Percentiles rank a stretch among this genome's conserved stretches.
phyloP scores from a whole-genome alignment of 345 rosid species.

The Gossypium ekmanianum region DNA sequence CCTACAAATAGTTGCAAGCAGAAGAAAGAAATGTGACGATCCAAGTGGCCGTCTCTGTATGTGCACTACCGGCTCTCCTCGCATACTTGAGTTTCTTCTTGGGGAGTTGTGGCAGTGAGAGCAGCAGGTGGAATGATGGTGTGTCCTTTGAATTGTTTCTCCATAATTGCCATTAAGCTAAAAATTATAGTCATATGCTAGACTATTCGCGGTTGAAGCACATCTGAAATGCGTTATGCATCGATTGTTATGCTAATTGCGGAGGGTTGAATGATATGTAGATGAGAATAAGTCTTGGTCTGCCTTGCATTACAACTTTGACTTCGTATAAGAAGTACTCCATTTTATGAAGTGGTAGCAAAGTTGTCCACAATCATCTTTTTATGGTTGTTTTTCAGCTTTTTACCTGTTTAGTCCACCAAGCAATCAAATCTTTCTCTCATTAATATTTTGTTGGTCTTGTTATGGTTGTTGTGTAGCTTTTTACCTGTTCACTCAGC shows the following conservation, averaged over 20 bases:
- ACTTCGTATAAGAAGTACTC: neutral
- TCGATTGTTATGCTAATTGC: neutral
- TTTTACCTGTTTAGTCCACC: neutral
- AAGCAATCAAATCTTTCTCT: neutral
- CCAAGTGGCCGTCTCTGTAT: no score
- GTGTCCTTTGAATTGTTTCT: neutral
- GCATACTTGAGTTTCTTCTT: neutral
- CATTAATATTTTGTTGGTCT: neutral
- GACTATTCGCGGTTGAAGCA: neutral
- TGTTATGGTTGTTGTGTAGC: conserved; percentile 34
- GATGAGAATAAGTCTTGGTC: neutral
- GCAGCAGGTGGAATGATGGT: neutral
- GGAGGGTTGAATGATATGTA: neutral
- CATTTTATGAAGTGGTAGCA: neutral
- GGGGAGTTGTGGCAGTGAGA: neutral
- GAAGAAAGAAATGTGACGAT: neutral
- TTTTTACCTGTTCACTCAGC: conserved; percentile 62
- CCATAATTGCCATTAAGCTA: neutral
- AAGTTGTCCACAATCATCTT: neutral
- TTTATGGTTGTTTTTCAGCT: neutral
- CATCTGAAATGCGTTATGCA: neutral
- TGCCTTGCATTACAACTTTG: conserved; percentile 1
- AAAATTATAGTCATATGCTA: neutral
- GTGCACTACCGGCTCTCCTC: neutral
- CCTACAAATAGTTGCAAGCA: neutral